phyloP scores from a whole-genome alignment of 257 asterid genomes.

The Fraxinus anomala region DNA sequence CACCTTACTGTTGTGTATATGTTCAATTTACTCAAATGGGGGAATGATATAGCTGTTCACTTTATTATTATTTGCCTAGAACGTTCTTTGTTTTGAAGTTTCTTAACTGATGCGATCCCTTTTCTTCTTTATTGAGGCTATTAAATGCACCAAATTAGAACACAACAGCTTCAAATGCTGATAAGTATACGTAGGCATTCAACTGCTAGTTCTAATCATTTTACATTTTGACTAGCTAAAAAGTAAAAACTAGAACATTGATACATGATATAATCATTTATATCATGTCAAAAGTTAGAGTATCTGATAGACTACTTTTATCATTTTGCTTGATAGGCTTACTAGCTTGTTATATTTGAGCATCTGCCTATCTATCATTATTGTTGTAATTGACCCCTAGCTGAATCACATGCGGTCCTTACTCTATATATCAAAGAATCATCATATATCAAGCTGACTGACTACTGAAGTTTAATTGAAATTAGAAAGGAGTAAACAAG shows the following conservation, averaged over 20 bases:
- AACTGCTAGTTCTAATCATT: not conserved
- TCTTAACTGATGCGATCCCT: not conserved
- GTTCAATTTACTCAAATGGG: not conserved
- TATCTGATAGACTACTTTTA: not conserved
- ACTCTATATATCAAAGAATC: not conserved
- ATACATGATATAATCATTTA: too few species aligned
- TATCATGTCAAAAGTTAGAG: not conserved
- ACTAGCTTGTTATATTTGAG: not conserved
- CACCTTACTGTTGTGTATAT: not conserved
- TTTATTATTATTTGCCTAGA: not conserved
- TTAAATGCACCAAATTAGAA: not conserved
- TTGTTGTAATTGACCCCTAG: not conserved
- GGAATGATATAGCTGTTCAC: constrained; percentile 4
- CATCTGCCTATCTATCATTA: not conserved
- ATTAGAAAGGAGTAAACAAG: constrained; percentile 64
- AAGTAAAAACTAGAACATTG: not conserved
- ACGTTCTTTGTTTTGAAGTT: not conserved
- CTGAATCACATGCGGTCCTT: not conserved
- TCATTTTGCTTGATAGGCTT: not conserved
- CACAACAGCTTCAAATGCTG: not conserved
- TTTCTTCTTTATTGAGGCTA: not conserved
- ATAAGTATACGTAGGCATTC: not conserved
- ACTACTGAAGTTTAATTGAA: constrained; percentile 29
- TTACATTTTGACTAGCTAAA: not conserved
- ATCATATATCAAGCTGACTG: constrained; percentile 22